Percentiles rank a stretch among this genome's conserved stretches.
These are phyloP conservation scores for Boletus rufocinnamomeus DNA, from an alignment of 768 basidiomycete genomes.

Conservation along the genomic window DNA sequence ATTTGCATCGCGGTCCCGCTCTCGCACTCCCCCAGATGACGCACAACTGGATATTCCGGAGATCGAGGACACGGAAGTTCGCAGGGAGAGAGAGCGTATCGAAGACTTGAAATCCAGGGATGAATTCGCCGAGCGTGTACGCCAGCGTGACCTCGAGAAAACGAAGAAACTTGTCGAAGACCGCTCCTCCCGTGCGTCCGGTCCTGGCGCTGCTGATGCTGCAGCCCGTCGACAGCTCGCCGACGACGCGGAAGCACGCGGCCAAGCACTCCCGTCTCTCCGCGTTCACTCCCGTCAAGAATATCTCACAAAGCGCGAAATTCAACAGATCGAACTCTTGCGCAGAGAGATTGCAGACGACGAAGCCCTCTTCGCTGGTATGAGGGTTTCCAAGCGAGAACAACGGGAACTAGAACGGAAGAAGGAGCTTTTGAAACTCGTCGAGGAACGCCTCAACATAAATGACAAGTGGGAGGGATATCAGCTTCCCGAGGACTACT, in stretches of 20 bases:
- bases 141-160: slow-evolving; percentile 76
- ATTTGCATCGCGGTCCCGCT: slow-evolving; percentile 13
- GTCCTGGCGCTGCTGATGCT: slow-evolving; percentile 75
- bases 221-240: slow-evolving; percentile 78
- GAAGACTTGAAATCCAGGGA: slow-evolving; percentile 88
- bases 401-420: slow-evolving; percentile 80
- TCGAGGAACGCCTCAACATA: slow-evolving; percentile 92
- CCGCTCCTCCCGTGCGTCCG: slow-evolving; percentile 74
- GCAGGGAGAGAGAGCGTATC: slow-evolving; percentile 70
- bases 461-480: slow-evolving; percentile 97
- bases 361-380: slow-evolving; percentile 85
- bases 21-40: slow-evolving; percentile 35
- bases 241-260: slow-evolving; percentile 67
- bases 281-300: slow-evolving; percentile 91
- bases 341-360: slow-evolving; percentile 94
- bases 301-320: slow-evolving; percentile 94
- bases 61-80: slow-evolving; percentile 77
- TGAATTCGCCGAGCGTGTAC: slow-evolving; percentile 88
- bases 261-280: slow-evolving; percentile 62
- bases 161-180: slow-evolving; percentile 93
- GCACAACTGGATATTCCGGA: slow-evolving; percentile 49
- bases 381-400: slow-evolving; percentile 88
- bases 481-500: slow-evolving; percentile 94
- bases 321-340: slow-evolving; percentile 92
- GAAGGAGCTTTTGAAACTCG: slow-evolving; percentile 87